These are phyloP conservation scores for Cavenderia fasciculata DNA, from an alignment of 78 protist genomes.

Conservation along the genomic window DNA sequence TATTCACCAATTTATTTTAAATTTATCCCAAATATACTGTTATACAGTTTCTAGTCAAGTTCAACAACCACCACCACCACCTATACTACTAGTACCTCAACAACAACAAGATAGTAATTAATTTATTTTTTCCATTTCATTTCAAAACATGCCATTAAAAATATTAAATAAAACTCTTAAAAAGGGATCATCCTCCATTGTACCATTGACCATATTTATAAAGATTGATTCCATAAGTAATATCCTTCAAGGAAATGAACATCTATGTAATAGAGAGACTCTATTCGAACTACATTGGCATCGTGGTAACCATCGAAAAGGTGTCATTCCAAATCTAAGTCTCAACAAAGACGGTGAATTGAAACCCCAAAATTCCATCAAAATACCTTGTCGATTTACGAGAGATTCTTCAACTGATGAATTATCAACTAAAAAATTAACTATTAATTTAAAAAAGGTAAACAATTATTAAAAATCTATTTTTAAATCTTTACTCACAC, in stretches of 20 bases:
- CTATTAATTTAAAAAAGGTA: slow-evolving; percentile 53
- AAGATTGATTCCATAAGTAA: slow-evolving; percentile 51
- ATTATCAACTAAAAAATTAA: slow-evolving; percentile 32
- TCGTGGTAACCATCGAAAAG: slow-evolving; percentile 25
- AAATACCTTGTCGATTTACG: slow-evolving; percentile 55
- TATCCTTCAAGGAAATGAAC: neutral
- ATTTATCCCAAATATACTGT: no score
- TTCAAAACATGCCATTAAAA: slow-evolving; percentile 28
- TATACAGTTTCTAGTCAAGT: no score
- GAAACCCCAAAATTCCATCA: neutral
- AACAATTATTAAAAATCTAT: neutral
- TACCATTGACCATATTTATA: slow-evolving; percentile 33
- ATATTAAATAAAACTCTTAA: slow-evolving; percentile 14
- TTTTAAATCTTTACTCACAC: neutral
- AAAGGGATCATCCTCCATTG: neutral
- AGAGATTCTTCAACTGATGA: slow-evolving; percentile 14
- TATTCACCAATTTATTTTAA: no score
- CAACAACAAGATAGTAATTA: no score
- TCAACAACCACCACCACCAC: no score
- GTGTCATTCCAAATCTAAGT: slow-evolving; percentile 6
- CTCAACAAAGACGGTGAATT: slow-evolving; percentile 38
- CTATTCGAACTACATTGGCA: slow-evolving; percentile 54
- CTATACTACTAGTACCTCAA: no score
- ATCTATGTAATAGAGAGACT: neutral
- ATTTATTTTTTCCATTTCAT: no score